Base-by-base conservation (phyloP, 306 rosid genomes). In the Fragaria vesca region DNA sequence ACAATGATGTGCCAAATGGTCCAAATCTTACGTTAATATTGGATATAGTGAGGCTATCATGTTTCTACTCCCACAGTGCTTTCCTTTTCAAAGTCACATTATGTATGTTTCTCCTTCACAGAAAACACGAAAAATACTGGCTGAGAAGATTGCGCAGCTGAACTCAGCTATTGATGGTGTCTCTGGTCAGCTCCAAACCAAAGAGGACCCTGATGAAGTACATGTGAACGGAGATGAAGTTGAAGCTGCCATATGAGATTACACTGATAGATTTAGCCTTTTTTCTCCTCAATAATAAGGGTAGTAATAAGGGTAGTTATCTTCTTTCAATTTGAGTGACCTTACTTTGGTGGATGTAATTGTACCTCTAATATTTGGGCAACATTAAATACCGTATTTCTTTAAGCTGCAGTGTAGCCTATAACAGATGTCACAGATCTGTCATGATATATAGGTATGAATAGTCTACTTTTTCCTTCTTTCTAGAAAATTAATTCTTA, bases 131-230 rank as follows among this genome's bases (percentile, higher is more conserved):
- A 89, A 93, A 75, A 84, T 86, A 67, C 84, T 95, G 87, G 84
- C 99, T 11, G 85, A 83, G 76, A 95, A 93, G 91, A 95, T 95
- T 60, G 97, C 89, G 17, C 93, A 93, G 81, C 86, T 95, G 81
- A 95, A 90, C 74, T 83, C 95, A 77, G 96, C 99, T 54, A 95
- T 95, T 80, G 99, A 95, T 84, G 97, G 84, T 73, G 93, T 95
- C 86, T 91, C 99, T 79, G 48, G 93, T 73, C 93, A 95, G 90
- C 89, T 88, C 73, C 82, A 88, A 34, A 63, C 95, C 63, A 89
- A 85, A 76, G 89, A 89, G 38, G 79, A 78, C 63, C 82, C 95
- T 62, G 90, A 90, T 80, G 95, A 92, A 63, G 90, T 83, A 48
- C 91, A 90, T 43, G 88, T 82, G 81, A 87, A 75, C 82, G 81